A percentile compares a stretch with the other conserved stretches of the same genome.
These are phyloP conservation scores for Cercospora beticola DNA, from an alignment of 2,329 filamentous ascomycete genomes.

Conservation along the genomic window DNA sequence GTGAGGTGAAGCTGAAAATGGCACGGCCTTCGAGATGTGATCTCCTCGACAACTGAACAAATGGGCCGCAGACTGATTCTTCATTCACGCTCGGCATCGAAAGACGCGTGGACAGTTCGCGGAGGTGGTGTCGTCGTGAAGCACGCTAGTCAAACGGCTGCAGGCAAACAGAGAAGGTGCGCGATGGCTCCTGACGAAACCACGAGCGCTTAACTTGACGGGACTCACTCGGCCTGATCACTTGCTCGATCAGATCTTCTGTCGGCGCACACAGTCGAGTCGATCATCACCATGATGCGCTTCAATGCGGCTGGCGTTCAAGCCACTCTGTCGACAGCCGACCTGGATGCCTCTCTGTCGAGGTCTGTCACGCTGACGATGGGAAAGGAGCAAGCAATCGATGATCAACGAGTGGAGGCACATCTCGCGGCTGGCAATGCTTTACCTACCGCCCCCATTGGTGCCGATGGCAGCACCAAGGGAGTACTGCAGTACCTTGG, in stretches of 20 bases:
- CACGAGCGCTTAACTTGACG: background rate
- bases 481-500: constrained; percentile 37
- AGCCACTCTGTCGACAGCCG: constrained; percentile 28
- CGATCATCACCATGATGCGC: background rate
- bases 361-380: constrained; percentile 22
- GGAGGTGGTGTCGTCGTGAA: background rate
- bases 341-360: constrained; percentile 28
- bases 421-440: constrained; percentile 16
- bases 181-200: background rate
- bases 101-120: background rate
- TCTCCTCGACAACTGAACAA: background rate
- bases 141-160: background rate
- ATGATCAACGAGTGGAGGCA: constrained; percentile 24
- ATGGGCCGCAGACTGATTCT: background rate
- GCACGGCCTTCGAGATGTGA: background rate
- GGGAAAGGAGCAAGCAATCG: constrained; percentile 20
- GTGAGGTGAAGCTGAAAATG: background rate
- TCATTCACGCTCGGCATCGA: background rate
- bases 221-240: background rate
- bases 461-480: constrained; percentile 18
- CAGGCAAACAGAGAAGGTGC: background rate
- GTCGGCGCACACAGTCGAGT: background rate
- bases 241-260: background rate
- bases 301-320: constrained; percentile 33
- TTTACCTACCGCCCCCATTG: constrained; percentile 29